These are phyloP conservation scores for Phytophthora litchii DNA, from an alignment of 352 stramenopile species.

Conservation along the genomic window DNA sequence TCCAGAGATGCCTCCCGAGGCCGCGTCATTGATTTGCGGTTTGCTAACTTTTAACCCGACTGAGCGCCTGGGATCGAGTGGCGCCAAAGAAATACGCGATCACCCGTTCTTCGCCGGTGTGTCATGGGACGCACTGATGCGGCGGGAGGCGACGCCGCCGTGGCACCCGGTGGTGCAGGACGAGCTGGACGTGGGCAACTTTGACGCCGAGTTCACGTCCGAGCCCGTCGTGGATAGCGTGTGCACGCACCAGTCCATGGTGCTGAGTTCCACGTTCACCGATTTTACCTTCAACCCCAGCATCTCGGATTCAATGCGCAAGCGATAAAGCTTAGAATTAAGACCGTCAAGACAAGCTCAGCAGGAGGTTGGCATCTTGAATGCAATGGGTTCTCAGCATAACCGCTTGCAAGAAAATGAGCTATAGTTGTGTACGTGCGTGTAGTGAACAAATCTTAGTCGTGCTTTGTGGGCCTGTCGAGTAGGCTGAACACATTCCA, in stretches of 20 bases:
- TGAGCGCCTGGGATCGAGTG: conserved; percentile 64
- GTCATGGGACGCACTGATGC: conserved; percentile 82
- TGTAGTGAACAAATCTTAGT: conserved; percentile 13
- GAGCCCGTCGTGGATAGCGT: conserved; percentile 80
- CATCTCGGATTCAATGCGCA: conserved; percentile 56
- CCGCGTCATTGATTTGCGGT: conserved; percentile 71
- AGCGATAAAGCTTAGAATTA: conserved; percentile 37
- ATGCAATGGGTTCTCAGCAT: conserved; percentile 3
- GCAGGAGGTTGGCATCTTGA: conserved; percentile 4
- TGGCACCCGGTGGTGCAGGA: conserved; percentile 71
- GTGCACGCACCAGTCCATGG: conserved; percentile 66
- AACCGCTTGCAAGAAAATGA: conserved; percentile 11
- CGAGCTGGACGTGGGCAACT: conserved; percentile 82
- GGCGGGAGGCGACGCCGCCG: conserved; percentile 56
- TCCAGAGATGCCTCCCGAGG: conserved; percentile 64
- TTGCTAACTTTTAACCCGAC: conserved; percentile 80
- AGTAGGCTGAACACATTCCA: not conserved
- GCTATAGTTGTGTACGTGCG: conserved; percentile 18
- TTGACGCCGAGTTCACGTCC: conserved; percentile 77
- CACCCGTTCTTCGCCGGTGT: conserved; percentile 89
- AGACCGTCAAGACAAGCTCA: conserved; percentile 6
- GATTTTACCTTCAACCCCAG: conserved; percentile 83
- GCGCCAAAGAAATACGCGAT: conserved; percentile 68
- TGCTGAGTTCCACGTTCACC: conserved; percentile 66
- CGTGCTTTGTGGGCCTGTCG: conserved; percentile 12